These are phyloP conservation scores for Diaporthe citrichinensis DNA, from an alignment of 2,329 filamentous ascomycete genomes.

Conservation along the genomic window DNA sequence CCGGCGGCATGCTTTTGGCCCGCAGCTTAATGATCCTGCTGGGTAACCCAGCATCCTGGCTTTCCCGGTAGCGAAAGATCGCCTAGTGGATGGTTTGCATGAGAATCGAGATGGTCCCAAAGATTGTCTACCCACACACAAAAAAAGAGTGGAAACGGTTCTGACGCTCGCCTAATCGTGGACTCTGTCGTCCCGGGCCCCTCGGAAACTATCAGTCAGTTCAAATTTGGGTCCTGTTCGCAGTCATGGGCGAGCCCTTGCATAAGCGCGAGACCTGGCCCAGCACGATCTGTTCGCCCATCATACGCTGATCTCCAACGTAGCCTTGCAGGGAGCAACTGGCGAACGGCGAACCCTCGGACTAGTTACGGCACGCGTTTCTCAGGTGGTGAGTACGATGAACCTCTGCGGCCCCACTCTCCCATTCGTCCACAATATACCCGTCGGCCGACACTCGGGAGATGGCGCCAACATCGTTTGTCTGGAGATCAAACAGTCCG, in stretches of 20 bases:
- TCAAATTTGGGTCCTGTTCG: background rate
- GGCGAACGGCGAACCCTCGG: background rate
- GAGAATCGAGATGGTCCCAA: slow-evolving; percentile 23
- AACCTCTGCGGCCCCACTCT: background rate
- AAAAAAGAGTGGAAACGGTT: slow-evolving; percentile 9
- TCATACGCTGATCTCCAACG: slow-evolving; percentile 2
- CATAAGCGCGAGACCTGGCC: slow-evolving; percentile 6
- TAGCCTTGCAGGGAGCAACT: background rate
- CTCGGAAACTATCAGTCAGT: slow-evolving; percentile 13
- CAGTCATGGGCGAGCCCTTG: background rate
- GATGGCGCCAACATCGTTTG: background rate
- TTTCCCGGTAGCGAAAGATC: slow-evolving; percentile 21
- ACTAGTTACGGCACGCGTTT: background rate
- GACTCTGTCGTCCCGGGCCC: slow-evolving; percentile 5
- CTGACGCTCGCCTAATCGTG: slow-evolving; percentile 25
- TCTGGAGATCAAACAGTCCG: background rate
- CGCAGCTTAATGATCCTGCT: background rate
- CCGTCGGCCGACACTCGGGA: background rate
- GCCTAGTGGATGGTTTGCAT: slow-evolving; percentile 1
- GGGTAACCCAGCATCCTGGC: background rate
- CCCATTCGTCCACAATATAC: background rate
- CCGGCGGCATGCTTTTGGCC: background rate
- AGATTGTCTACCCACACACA: background rate
- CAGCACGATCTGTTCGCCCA: slow-evolving; percentile 5
- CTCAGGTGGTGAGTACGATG: background rate